A percentile compares a stretch with the other conserved stretches of the same genome.
phyloP scores from a whole-genome alignment of 331 rosid species.

The Stylosanthes scabra region DNA sequence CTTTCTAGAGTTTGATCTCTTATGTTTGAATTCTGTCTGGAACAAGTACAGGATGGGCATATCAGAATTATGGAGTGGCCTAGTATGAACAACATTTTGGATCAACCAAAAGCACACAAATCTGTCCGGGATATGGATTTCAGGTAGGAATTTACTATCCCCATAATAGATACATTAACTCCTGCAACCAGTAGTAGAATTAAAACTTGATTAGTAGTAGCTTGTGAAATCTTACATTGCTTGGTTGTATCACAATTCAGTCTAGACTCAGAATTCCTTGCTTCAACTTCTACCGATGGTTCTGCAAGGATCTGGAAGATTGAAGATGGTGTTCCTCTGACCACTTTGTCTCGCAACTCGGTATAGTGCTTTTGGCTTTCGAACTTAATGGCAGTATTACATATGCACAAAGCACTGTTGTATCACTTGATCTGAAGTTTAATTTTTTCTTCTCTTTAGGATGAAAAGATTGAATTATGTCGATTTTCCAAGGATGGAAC shows the following conservation, averaged over 20 bases:
- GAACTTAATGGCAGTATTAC: slow-evolving; percentile 9
- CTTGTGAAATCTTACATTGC: slow-evolving; percentile 12
- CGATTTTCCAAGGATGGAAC: slow-evolving; percentile 97
- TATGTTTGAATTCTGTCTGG: slow-evolving; percentile 42
- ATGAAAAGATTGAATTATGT: slow-evolving; percentile 90
- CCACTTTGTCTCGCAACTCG: slow-evolving; percentile 76
- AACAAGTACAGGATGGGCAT: slow-evolving; percentile 77
- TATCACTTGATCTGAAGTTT: slow-evolving; percentile 18
- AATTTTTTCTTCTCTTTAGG: slow-evolving; percentile 50
- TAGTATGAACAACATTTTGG: slow-evolving; percentile 67
- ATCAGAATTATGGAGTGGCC: slow-evolving; percentile 92
- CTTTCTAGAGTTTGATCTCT: slow-evolving; percentile 8
- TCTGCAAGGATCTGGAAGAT: slow-evolving; percentile 88
- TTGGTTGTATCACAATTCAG: slow-evolving; percentile 53
- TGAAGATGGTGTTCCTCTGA: slow-evolving; percentile 84
- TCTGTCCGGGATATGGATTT: slow-evolving; percentile 90
- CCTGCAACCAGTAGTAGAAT: neutral
- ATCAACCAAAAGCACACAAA: slow-evolving; percentile 87
- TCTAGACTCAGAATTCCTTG: slow-evolving; percentile 88
- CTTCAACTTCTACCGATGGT: slow-evolving; percentile 92
- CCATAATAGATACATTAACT: slow-evolving; percentile 7
- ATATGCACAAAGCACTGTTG: neutral
- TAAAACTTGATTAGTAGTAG: slow-evolving; percentile 21
- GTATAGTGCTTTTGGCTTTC: slow-evolving; percentile 49
- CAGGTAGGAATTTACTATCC: slow-evolving; percentile 61